Percentiles rank a stretch among this genome's conserved stretches.
Conservation (phyloP, 805 yeast species). For the Cyberlindnera mycetangii region DNA sequence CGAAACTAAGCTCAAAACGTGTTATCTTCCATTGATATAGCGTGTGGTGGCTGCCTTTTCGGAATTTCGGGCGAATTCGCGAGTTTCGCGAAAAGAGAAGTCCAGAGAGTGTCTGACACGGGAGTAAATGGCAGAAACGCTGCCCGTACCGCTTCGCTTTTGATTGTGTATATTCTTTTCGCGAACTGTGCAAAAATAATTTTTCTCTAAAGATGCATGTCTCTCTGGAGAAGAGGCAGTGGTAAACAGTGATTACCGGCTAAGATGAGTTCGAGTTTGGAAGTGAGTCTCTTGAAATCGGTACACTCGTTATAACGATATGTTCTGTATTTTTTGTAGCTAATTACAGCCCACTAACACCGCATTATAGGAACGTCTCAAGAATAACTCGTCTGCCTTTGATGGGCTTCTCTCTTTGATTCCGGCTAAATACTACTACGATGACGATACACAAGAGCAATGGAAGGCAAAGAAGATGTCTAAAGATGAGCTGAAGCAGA, state of each 20-base stretch:
- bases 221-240: not conserved
- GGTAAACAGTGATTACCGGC: not conserved
- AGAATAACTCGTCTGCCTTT: slow-evolving; percentile 77
- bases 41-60: slow-evolving; percentile 2
- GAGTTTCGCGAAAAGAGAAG: not conserved
- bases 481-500: slow-evolving; percentile 57
- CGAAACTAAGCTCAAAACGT: not conserved
- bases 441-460: slow-evolving; percentile 83
- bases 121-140: not conserved
- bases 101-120: too few species aligned
- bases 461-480: slow-evolving; percentile 84
- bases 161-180: not conserved
- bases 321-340: not conserved
- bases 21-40: not conserved
- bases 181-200: not conserved
- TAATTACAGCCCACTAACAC: slow-evolving; percentile 4
- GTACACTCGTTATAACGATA: not conserved
- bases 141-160: not conserved
- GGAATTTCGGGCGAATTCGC: not conserved
- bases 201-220: not conserved
- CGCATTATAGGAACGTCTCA: slow-evolving; percentile 60
- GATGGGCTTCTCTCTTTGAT: slow-evolving; percentile 86
- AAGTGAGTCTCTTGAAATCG: slow-evolving; percentile 46
- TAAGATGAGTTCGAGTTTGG: slow-evolving; percentile 54
- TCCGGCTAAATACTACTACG: slow-evolving; percentile 92